Evolutionary conservation across 164 flowering plant species (phyloP).

Genomic region (Macadamia tetraphylla): DNA sequence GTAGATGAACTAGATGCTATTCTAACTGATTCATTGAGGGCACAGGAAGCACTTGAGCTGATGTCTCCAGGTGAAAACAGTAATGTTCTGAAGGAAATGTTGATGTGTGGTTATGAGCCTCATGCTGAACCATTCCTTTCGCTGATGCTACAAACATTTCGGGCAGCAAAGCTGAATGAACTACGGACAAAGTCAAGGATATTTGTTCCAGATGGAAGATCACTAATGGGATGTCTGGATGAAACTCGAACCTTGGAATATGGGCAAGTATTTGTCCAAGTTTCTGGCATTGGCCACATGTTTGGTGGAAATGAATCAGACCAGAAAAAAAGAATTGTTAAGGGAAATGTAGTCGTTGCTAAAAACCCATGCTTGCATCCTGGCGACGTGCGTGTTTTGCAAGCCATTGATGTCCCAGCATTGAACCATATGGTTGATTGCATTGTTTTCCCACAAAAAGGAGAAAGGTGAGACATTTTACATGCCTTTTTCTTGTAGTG

Average conservation of each 20-base stretch:
- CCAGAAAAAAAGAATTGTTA: constrained; percentile 9
- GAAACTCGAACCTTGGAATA: constrained; percentile 74
- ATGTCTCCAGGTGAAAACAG: constrained; percentile 76
- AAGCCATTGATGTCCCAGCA: constrained; percentile 64
- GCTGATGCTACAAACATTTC: constrained; percentile 83
- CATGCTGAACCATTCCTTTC: constrained; percentile 76
- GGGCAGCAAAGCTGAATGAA: constrained; percentile 60
- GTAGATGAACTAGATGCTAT: constrained; percentile 54
- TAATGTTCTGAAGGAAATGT: constrained; percentile 68
- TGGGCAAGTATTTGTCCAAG: constrained; percentile 83
- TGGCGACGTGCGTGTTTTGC: constrained; percentile 80
- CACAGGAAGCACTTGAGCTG: constrained; percentile 57
- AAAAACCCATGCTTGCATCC: constrained; percentile 97
- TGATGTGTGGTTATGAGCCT: constrained; percentile 74
- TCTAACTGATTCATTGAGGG: constrained; percentile 52
- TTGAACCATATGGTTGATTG: constrained; percentile 89
- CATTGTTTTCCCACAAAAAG: constrained; percentile 90
- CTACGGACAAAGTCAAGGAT: constrained; percentile 60
- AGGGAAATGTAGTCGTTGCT: constrained; percentile 70
- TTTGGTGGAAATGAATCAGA: constrained; percentile 3
- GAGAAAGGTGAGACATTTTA: constrained; percentile 41
- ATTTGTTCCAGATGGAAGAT: constrained; percentile 57
- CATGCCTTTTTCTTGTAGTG: too few species aligned
- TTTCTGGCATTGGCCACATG: constrained; percentile 29
- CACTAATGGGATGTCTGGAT: constrained; percentile 92